Conservation (phyloP, 208 protist genomes). For the Entamoeba invadens region DNA sequence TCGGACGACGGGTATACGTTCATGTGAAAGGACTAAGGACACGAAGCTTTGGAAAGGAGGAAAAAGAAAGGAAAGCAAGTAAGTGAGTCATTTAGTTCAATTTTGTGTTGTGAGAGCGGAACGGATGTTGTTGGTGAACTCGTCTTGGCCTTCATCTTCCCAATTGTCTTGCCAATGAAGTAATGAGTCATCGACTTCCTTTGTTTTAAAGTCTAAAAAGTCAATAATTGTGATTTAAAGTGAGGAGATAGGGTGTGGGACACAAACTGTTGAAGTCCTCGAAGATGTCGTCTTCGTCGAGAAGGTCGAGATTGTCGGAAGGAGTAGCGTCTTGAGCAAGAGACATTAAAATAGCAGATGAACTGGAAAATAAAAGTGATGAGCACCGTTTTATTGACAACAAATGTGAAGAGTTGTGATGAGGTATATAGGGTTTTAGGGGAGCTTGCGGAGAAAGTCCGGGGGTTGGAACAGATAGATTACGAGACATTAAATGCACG, state of each 20-base stretch:
- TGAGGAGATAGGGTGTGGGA: background rate
- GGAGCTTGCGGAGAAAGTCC: background rate
- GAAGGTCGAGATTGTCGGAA: background rate
- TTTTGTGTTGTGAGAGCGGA: no score
- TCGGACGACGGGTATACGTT: background rate
- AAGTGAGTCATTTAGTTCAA: background rate
- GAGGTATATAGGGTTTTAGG: background rate
- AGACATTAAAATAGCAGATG: background rate
- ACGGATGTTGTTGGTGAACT: background rate
- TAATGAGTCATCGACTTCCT: background rate
- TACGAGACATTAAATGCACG: background rate
- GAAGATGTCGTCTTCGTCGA: background rate
- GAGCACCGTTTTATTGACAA: background rate
- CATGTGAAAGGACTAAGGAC: background rate
- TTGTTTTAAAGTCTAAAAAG: background rate
- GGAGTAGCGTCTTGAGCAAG: background rate
- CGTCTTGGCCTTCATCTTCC: background rate
- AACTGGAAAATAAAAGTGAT: background rate
- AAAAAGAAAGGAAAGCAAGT: background rate
- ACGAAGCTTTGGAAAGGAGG: background rate
- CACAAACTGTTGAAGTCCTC: background rate
- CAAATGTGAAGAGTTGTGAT: background rate
- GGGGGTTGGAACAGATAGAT: background rate
- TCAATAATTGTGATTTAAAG: background rate
- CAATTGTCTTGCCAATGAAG: slow-evolving; percentile 1